phyloP scores from a whole-genome alignment of 31 red algal species.

The Odonthalia washingtoniensis region DNA sequence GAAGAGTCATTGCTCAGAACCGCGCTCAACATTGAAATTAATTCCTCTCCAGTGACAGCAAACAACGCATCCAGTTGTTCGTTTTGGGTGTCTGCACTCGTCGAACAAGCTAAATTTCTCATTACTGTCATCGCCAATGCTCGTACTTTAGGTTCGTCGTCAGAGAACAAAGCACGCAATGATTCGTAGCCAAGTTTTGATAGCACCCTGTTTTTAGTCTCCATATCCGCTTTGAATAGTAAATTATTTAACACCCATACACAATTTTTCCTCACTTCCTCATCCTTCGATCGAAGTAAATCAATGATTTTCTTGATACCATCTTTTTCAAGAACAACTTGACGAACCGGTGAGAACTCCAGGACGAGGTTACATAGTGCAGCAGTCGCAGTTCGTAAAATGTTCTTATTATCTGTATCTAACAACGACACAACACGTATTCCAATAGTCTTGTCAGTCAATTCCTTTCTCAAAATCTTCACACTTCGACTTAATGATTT shows the following conservation, averaged over 20 bases:
- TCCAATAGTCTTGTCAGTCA: slow-evolving; percentile 41
- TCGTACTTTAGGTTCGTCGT: slow-evolving; percentile 50
- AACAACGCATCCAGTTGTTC: slow-evolving; percentile 72
- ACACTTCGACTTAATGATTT: slow-evolving; percentile 57
- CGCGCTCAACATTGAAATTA: slow-evolving; percentile 54
- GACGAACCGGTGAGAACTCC: slow-evolving; percentile 65
- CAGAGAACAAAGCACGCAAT: slow-evolving; percentile 51
- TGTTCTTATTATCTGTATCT: slow-evolving; percentile 12
- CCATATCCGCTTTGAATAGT: slow-evolving; percentile 59
- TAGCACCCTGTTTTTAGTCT: slow-evolving; percentile 58
- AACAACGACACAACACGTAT: slow-evolving; percentile 36
- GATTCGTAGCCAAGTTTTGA: slow-evolving; percentile 53
- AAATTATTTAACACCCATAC: slow-evolving; percentile 73
- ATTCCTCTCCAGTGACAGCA: slow-evolving; percentile 49
- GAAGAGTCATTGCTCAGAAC: slow-evolving; percentile 40
- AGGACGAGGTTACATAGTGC: slow-evolving; percentile 70
- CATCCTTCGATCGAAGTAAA: slow-evolving; percentile 48
- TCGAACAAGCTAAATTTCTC: slow-evolving; percentile 67
- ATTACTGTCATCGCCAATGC: slow-evolving; percentile 60
- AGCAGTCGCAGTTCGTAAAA: slow-evolving; percentile 55
- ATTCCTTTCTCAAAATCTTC: slow-evolving; percentile 64
- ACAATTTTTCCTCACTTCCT: slow-evolving; percentile 58
- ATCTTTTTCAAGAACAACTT: slow-evolving; percentile 40
- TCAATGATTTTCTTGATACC: slow-evolving; percentile 43
- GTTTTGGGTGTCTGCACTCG: slow-evolving; percentile 43